Conservation (phyloP, 441 rosid genomes). For the Pelargonium myrrhifolium region DNA sequence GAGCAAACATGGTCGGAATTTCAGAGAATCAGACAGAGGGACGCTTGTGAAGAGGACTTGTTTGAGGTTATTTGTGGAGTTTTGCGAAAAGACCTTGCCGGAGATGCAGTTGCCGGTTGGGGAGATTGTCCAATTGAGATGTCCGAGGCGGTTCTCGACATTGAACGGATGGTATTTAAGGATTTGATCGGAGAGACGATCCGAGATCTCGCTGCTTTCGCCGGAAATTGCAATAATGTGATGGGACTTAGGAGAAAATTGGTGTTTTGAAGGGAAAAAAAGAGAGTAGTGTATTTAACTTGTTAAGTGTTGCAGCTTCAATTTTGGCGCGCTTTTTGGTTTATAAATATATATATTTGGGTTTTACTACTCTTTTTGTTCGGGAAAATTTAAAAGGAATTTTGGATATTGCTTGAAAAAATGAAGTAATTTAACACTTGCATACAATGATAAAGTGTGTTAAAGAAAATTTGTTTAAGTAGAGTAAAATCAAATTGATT, state of each 20-base stretch:
- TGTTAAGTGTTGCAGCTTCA: neutral
- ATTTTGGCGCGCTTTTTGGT: neutral
- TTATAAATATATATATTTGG: neutral
- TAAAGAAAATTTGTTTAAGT: too few relatives aligned
- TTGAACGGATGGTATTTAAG: constrained; percentile 73
- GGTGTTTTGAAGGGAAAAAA: constrained; percentile 40
- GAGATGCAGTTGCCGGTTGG: constrained; percentile 55
- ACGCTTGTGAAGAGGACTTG: constrained; percentile 36
- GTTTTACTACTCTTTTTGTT: neutral
- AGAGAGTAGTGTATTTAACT: neutral
- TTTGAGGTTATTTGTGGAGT: constrained; percentile 54
- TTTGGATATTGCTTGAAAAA: too few relatives aligned
- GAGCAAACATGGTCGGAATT: constrained; percentile 64
- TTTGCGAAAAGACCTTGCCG: constrained; percentile 61
- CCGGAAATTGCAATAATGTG: constrained; percentile 23
- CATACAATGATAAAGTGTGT: too few relatives aligned
- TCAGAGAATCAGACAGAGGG: constrained; percentile 44
- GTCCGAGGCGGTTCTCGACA: constrained; percentile 66
- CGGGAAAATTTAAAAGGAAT: too few relatives aligned
- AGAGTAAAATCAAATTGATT: too few relatives aligned
- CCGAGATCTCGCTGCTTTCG: constrained; percentile 42
- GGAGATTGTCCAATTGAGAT: constrained; percentile 50
- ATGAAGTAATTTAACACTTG: too few relatives aligned
- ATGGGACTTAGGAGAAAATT: constrained; percentile 46
- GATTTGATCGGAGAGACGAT: constrained; percentile 79